Evolutionary conservation across 1,284 basidiomycete genomes (phyloP).

Genomic region (Melampsora americana): DNA sequence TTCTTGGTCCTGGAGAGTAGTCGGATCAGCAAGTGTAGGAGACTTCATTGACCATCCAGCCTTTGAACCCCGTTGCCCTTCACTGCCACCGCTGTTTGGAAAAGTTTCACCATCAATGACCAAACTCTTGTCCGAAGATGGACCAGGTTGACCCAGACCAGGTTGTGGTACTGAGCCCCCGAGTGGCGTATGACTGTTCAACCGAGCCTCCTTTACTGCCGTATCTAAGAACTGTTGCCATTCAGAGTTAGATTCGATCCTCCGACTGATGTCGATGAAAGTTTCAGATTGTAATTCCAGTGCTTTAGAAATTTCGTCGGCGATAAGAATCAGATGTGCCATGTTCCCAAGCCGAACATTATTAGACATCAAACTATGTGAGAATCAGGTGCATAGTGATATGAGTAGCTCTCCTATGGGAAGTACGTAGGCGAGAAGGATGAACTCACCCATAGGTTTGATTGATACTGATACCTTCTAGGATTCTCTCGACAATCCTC

Average conservation of each 20-base stretch:
- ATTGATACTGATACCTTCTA: constrained; percentile 76
- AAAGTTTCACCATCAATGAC: background rate
- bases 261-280: constrained; percentile 64
- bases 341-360: constrained; percentile 85
- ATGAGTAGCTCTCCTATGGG: no score
- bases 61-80: no score
- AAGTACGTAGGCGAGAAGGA: constrained; percentile 6
- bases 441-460: constrained; percentile 66
- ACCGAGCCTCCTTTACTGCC: constrained; percentile 78
- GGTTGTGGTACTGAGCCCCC: constrained; percentile 62
- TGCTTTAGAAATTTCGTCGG: constrained; percentile 80
- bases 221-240: constrained; percentile 85
- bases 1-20: background rate
- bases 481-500: constrained; percentile 71
- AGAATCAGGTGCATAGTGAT: background rate
- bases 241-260: constrained; percentile 69
- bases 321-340: constrained; percentile 92
- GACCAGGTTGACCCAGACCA: constrained; percentile 2
- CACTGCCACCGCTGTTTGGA: no score
- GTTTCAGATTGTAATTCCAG: constrained; percentile 80
- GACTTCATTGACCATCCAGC: no score
- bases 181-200: constrained; percentile 70
- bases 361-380: constrained; percentile 53
- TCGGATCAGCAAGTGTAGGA: no score
- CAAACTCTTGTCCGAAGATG: background rate